These are phyloP conservation scores for Silene vulgaris DNA, from an alignment of 179 eudicot species.

Conservation along the genomic window DNA sequence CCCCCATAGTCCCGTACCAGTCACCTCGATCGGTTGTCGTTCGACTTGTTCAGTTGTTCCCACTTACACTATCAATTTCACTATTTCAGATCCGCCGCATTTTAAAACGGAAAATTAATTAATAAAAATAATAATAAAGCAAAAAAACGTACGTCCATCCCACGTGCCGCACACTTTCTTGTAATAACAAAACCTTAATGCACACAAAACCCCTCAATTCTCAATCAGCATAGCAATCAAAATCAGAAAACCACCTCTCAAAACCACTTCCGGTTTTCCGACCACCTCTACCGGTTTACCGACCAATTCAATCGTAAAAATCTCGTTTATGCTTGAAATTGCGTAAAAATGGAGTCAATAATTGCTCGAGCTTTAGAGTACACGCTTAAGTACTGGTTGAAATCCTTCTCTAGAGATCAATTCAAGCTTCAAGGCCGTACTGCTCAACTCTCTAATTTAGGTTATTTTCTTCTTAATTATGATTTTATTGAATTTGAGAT, in stretches of 20 bases:
- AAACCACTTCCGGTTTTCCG: constrained; percentile 26
- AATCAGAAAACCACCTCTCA: constrained; percentile 8
- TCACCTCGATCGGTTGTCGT: neutral
- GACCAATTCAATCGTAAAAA: neutral
- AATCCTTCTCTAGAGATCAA: constrained; percentile 93
- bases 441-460: constrained; percentile 92
- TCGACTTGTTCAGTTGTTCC: no score
- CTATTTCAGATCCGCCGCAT: neutral
- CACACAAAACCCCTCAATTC: neutral
- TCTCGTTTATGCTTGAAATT: no score
- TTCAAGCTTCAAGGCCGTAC: constrained; percentile 89
- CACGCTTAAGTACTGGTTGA: constrained; percentile 94
- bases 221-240: neutral
- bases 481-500: neutral
- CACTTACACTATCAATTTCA: neutral
- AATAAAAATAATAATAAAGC: neutral
- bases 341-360: constrained; percentile 71
- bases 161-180: constrained; percentile 12
- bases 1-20: neutral
- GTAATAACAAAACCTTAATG: constrained; percentile 16
- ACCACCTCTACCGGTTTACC: neutral
- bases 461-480: constrained; percentile 21
- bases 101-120: neutral
- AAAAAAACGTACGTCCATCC: neutral
- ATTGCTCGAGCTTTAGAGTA: constrained; percentile 84